phyloP scores from a whole-genome alignment of 208 protist genomes.

The Acanthamoeba rhysodes region DNA sequence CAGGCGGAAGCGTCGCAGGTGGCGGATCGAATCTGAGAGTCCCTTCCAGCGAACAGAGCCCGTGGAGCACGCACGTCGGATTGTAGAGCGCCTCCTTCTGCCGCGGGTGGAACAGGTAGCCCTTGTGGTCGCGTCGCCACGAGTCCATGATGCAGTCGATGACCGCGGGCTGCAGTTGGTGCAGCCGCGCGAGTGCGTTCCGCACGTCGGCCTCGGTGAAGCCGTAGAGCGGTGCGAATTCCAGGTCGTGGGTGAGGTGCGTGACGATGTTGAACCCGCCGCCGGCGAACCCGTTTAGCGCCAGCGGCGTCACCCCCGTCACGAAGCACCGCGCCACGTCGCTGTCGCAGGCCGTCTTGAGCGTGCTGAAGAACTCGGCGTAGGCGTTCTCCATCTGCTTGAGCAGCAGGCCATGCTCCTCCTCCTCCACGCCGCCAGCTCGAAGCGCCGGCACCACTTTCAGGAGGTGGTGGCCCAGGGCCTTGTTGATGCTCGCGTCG shows the following conservation, averaged over 20 bases:
- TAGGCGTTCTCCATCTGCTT: constrained; percentile 3
- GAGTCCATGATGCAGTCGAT: not conserved
- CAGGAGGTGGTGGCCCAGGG: not conserved
- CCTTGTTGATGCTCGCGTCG: not conserved
- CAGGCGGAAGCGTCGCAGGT: not conserved
- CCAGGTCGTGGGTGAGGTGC: constrained; percentile 44
- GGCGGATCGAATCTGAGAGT: not conserved
- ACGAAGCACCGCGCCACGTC: constrained; percentile 34
- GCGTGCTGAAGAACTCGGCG: not conserved
- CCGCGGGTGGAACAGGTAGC: constrained; percentile 23
- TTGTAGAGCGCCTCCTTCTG: constrained; percentile 37
- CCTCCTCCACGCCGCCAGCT: too few relatives aligned
- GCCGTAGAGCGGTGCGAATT: constrained; percentile 47
- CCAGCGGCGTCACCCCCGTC: not conserved
- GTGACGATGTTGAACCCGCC: constrained; percentile 11
- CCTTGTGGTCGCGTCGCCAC: constrained; percentile 44
- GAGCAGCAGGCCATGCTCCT: not conserved
- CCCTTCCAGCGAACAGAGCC: not conserved
- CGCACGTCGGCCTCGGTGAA: constrained; percentile 18
- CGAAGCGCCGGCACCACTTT: constrained; percentile 48
- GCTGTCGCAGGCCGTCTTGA: not conserved
- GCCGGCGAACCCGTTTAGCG: not conserved
- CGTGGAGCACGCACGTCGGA: not conserved
- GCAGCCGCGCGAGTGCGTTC: not conserved
- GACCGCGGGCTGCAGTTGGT: not conserved